These are phyloP conservation scores for Colletotrichum liriopes DNA, from an alignment of 2,329 filamentous ascomycete species.

Conservation along the genomic window DNA sequence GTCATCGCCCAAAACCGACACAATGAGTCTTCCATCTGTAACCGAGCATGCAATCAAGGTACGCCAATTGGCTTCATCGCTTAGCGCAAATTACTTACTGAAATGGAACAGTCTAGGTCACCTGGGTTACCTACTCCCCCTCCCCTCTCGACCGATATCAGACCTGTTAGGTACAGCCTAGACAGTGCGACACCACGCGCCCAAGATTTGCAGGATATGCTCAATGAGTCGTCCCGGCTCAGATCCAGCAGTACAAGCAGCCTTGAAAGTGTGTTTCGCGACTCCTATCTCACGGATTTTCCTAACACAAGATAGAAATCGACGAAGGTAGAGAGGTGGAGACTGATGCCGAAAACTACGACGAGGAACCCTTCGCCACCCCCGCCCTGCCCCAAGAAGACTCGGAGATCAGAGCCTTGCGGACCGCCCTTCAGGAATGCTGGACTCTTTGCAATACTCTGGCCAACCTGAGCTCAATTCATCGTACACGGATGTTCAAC, in stretches of 20 bases:
- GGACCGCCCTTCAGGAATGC: conserved; percentile 85
- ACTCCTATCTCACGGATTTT: neutral
- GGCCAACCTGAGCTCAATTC: conserved; percentile 86
- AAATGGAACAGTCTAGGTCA: conserved; percentile 50
- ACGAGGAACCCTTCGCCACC: conserved; percentile 64
- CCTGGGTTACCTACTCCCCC: conserved; percentile 73
- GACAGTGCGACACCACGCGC: conserved; percentile 85
- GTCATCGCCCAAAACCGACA: conserved; percentile 57
- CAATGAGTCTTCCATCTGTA: conserved; percentile 54
- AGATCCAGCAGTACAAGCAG: conserved; percentile 81
- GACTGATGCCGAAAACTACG: conserved; percentile 70
- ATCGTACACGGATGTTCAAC: conserved; percentile 84
- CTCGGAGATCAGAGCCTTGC: conserved; percentile 77
- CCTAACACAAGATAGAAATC: conserved; percentile 64
- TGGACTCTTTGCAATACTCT: conserved; percentile 96
- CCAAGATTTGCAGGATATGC: conserved; percentile 84
- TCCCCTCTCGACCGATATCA: conserved; percentile 82
- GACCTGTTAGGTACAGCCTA: conserved; percentile 75
- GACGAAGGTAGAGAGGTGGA: conserved; percentile 69
- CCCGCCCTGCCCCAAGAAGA: conserved; percentile 62
- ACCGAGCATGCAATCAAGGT: conserved; percentile 57
- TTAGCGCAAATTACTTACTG: conserved; percentile 4
- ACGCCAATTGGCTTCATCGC: conserved; percentile 22
- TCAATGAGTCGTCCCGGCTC: conserved; percentile 67
- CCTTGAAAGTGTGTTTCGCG: conserved; percentile 76